Conservation (phyloP, 352 stramenopile species). For the Pythium angustatum region DNA sequence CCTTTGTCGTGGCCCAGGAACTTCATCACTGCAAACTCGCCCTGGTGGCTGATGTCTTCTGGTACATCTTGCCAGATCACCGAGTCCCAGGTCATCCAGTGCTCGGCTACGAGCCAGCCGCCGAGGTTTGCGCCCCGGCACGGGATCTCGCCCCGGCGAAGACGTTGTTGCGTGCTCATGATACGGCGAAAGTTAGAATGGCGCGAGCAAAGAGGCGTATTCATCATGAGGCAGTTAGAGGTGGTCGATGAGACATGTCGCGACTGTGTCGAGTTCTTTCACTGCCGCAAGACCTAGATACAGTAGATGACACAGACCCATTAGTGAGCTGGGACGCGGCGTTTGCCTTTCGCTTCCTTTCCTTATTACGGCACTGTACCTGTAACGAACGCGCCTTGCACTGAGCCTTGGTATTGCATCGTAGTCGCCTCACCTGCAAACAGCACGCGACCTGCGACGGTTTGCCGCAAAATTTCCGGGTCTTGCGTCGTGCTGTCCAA, state of each 20-base stretch:
- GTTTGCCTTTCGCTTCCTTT: neutral
- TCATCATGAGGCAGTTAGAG: neutral
- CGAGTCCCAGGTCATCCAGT: slow-evolving; percentile 80
- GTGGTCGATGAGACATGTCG: slow-evolving; percentile 14
- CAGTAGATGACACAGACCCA: neutral
- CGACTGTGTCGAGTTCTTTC: slow-evolving; percentile 31
- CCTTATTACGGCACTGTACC: slow-evolving; percentile 27
- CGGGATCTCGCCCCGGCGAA: slow-evolving; percentile 31
- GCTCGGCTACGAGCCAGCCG: slow-evolving; percentile 83
- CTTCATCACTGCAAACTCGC: slow-evolving; percentile 59
- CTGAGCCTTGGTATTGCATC: slow-evolving; percentile 65
- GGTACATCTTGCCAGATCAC: slow-evolving; percentile 82
- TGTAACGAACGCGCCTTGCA: slow-evolving; percentile 67
- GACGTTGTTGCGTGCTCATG: slow-evolving; percentile 26
- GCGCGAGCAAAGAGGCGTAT: no score
- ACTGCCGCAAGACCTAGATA: slow-evolving; percentile 35
- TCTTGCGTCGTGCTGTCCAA: slow-evolving; percentile 62
- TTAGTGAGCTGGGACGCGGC: neutral
- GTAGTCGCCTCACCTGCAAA: slow-evolving; percentile 74
- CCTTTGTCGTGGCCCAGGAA: slow-evolving; percentile 46
- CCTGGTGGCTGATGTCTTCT: slow-evolving; percentile 45
- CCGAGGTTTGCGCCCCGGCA: slow-evolving; percentile 80
- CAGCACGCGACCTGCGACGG: slow-evolving; percentile 42
- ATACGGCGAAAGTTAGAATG: neutral
- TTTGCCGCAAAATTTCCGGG: slow-evolving; percentile 47